phyloP scores from a whole-genome alignment of 345 rosid genomes.

The Acer negundo region DNA sequence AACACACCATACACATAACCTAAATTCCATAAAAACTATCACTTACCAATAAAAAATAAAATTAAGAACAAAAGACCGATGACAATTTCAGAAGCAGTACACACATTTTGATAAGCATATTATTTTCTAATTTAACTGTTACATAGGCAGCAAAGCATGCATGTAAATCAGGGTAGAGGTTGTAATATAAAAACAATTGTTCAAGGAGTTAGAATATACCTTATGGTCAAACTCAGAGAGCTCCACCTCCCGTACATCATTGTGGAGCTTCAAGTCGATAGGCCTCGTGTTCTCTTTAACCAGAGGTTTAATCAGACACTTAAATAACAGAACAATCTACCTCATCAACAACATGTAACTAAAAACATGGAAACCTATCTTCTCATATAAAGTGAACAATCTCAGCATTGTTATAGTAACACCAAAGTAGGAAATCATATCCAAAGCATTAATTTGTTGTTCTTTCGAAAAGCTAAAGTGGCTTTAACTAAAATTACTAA shows the following conservation, averaged over 20 bases:
- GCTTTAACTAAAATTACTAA: not conserved
- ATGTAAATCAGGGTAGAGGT: not conserved
- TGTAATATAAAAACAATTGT: not conserved
- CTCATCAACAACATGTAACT: not conserved
- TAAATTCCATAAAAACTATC: not conserved
- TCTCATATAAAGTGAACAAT: not conserved
- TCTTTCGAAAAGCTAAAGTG: not conserved
- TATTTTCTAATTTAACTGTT: not conserved
- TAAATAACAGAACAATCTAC: slow-evolving; percentile 17
- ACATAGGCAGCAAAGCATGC: not conserved
- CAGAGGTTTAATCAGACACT: slow-evolving; percentile 68
- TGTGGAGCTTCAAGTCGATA: slow-evolving; percentile 66
- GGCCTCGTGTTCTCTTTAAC: slow-evolving; percentile 79
- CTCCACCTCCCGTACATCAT: slow-evolving; percentile 77
- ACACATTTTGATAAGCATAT: not conserved
- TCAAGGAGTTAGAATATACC: slow-evolving; percentile 33
- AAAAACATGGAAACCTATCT: not conserved
- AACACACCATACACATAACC: not conserved
- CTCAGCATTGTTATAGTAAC: not conserved
- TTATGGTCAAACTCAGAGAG: slow-evolving; percentile 90
- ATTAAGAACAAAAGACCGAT: not conserved
- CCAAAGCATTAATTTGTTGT: not conserved
- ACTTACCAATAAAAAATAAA: not conserved
- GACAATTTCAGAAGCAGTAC: not conserved
- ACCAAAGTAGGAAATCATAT: not conserved